Evolutionary conservation across 2,329 filamentous ascomycete species (phyloP), one percentile per base, ranked within the genome.

Genomic region (Raffaelea albimanens): DNA sequence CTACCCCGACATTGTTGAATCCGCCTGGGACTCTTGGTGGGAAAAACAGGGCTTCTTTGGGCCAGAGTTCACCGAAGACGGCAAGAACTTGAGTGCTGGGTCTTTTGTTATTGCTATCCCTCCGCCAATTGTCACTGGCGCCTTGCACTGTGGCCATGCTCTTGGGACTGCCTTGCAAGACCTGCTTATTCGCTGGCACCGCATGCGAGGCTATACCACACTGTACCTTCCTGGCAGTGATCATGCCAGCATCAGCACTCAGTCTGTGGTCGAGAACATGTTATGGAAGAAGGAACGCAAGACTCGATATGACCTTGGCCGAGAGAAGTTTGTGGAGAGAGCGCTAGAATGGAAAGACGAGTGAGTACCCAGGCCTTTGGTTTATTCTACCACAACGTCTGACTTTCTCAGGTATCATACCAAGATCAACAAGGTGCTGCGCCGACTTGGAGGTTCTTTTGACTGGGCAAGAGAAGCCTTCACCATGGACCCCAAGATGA

Each of bases 191-290:
- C 72, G 90, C 59, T 95, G 86, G 84, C 82, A 89, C 62, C 80
- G 90, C 53, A 95, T 95, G 90, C 81, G 82, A 59, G 90, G 90
- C 31, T 84, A 86, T 69, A 93, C 87, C 4, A 91, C 87, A 2
- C 69, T 95, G 16, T 96, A 85, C 78, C 67, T 96, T 43, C 91
- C 90, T 1, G 90, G 90, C 44, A 95, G 87, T 65, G 93, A 98
- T 61, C 93, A 98, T 63, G 93, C 93, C 29, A 90, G 93, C 70
- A 96, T 98, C 56, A 88, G 88, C 3, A 97, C 93, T 4, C 93
- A 98, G 67, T 88, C 78, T 55, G 93, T 98, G 45, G 91, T 98
- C 46, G 93, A 98, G 71, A 97, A 95, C 65, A 95, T 94, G 85
- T 74, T 97, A 20, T 95, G 85, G 83, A 84, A 86, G 65, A 79